Base-by-base conservation (phyloP, 257 asterid genomes). In the Ocimum tenuiflorum region DNA sequence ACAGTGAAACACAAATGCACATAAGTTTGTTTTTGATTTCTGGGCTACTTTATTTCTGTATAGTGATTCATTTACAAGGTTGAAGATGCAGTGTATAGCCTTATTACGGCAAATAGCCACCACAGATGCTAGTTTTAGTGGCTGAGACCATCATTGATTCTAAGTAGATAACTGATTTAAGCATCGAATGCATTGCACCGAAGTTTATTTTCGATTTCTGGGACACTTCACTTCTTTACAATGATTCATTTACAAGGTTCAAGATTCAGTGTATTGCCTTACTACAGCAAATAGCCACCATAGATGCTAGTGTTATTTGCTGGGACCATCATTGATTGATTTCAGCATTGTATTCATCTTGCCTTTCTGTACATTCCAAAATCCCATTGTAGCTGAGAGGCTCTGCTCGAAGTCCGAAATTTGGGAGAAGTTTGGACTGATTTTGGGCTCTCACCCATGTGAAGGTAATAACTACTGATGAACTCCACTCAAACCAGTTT, bases 41-140 rank as follows among this genome's bases (percentile, higher is more conserved):
- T 47, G 23, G 13, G 49, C 17, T 33, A 3, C 29, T 46, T 39
- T 27, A 64, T 41, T 71, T 27, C 41, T 63, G 45, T 23, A 14
- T 39, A 41, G 56, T 63, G 36, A 72, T 56, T 8, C 45, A 36
- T 23, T 27, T 45, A 42, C 52, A 63, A 53, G 42, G 50, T 38
- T 29, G 18, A 15, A 36, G 47, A 57, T 27, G 29, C 63, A 27
- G 10, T 60, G 23, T 17, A 58, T 66, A 33, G 47, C 14, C 31
- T 54, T 15, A 47, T 36, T 14, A 39, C 58, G 7, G 14, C 3
- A 35, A 54, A 19, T 3, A 55, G 12, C 35, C 53, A 52, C 18
- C 8, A 7, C 38, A 48, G 49, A 27, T 27, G 14, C n/a, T 39
- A 7, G 5, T 39, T 13, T 39, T 39, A 39, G 45, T 39, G 12